Evolutionary conservation across 2,329 filamentous ascomycete genomes (phyloP).

Genomic region (Aspergillus hiratsukae): DNA sequence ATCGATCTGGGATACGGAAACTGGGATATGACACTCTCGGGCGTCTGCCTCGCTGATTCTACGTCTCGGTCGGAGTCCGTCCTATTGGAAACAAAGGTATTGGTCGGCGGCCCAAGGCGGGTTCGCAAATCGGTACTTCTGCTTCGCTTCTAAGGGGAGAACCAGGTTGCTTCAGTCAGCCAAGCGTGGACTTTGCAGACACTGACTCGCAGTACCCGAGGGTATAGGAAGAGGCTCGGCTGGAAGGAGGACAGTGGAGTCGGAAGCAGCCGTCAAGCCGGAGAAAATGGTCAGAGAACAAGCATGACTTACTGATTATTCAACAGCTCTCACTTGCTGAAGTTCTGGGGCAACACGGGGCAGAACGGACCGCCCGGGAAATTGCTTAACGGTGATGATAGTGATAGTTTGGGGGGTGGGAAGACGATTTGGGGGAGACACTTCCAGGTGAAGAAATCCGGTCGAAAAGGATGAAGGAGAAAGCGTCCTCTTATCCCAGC

Average conservation of each 20-base stretch:
- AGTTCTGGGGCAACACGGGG: constrained; percentile 9
- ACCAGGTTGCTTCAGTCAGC: background rate
- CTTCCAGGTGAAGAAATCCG: background rate
- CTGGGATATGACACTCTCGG: constrained; percentile 5
- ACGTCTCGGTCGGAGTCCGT: too few species aligned
- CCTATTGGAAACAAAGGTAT: background rate
- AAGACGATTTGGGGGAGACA: constrained; percentile 7
- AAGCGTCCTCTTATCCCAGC: constrained; percentile 14
- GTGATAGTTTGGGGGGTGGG: constrained; percentile 1
- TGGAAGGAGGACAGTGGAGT: constrained; percentile 34
- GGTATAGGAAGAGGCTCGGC: constrained; percentile 25
- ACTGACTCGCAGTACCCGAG: constrained; percentile 26
- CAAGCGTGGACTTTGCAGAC: background rate
- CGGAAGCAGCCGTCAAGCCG: constrained; percentile 10
- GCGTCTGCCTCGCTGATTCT: background rate
- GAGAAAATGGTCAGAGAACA: constrained; percentile 2
- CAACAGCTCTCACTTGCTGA: background rate
- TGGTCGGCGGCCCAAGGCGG: constrained; percentile 3
- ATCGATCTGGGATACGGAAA: constrained; percentile 13
- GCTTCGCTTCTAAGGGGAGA: constrained; percentile 2
- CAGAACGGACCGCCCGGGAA: constrained; percentile 22
- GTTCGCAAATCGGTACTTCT: constrained; percentile 9
- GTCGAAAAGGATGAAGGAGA: constrained; percentile 2
- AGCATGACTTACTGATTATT: background rate
- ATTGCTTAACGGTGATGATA: constrained; percentile 6